These are phyloP conservation scores for Saccharomycopsis sp. DNA, from an alignment of 805 yeast genomes.

Conservation along the genomic window DNA sequence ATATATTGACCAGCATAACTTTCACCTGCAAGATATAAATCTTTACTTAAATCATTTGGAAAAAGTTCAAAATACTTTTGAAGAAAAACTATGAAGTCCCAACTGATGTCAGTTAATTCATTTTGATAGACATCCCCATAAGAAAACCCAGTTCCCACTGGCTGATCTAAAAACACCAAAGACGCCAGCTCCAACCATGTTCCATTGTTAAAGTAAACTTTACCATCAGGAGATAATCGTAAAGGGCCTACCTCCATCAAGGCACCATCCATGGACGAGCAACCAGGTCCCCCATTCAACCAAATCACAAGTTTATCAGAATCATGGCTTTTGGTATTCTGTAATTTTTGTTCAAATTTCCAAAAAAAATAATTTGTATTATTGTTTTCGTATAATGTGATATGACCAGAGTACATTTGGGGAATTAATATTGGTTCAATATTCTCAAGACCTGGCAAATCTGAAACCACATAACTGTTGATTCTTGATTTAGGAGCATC, in stretches of 20 bases:
- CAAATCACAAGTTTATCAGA: conserved; percentile 44
- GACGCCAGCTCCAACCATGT: conserved; percentile 63
- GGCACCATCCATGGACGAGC: conserved; percentile 82
- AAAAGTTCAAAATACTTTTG: conserved; percentile 46
- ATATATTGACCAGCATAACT: conserved; percentile 81
- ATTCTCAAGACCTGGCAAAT: conserved; percentile 12
- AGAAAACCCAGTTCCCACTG: conserved; percentile 71
- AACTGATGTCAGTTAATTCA: conserved; percentile 20
- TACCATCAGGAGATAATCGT: conserved; percentile 31
- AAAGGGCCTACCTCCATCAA: conserved; percentile 73
- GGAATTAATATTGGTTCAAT: conserved; percentile 9
- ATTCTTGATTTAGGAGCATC: conserved; percentile 8
- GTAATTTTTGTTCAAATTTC: conserved; percentile 37
- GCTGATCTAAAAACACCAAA: conserved; percentile 67
- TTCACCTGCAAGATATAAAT: conserved; percentile 67
- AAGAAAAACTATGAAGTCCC: conserved; percentile 44
- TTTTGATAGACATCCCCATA: conserved; percentile 28
- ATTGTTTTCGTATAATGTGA: conserved; percentile 43
- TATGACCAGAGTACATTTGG: conserved; percentile 54
- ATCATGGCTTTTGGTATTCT: neutral
- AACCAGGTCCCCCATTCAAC: conserved; percentile 86
- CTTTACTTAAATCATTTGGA: conserved; percentile 45
- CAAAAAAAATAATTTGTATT: conserved; percentile 66
- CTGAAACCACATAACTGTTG: conserved; percentile 7
- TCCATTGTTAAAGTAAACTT: conserved; percentile 43